These are phyloP conservation scores for Globisporangium barbulae DNA, from an alignment of 352 stramenopile genomes.

Conservation along the genomic window DNA sequence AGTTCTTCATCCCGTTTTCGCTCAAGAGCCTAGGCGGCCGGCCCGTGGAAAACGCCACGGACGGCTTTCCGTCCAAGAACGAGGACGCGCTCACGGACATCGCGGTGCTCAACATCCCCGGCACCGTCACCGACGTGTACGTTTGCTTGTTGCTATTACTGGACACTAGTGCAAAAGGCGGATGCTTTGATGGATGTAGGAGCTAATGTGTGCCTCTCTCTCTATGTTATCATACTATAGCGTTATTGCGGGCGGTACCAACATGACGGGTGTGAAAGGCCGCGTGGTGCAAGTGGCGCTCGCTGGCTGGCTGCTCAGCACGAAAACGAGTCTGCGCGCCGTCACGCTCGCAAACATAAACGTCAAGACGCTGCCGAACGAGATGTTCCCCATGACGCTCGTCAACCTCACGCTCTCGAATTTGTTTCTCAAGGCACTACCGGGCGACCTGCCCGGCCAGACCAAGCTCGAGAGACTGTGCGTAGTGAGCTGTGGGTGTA, in stretches of 20 bases:
- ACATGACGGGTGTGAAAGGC: conserved; percentile 12
- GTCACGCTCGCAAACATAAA: conserved; percentile 20
- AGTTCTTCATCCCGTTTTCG: conserved; percentile 19
- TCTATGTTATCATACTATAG: neutral
- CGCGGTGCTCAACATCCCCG: conserved; percentile 9
- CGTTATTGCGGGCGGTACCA: conserved; percentile 12
- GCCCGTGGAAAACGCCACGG: conserved; percentile 10
- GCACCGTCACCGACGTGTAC: conserved; percentile 7
- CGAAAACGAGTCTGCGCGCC: conserved; percentile 9
- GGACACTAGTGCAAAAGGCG: neutral
- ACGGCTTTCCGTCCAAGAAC: conserved; percentile 14
- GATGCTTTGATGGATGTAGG: neutral
- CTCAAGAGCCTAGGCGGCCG: conserved; percentile 3
- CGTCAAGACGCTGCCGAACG: conserved; percentile 6
- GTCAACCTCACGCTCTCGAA: conserved; percentile 14
- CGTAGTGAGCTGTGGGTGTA: neutral
- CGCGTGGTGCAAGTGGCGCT: conserved; percentile 6
- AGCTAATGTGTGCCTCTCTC: neutral
- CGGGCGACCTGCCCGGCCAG: conserved; percentile 7
- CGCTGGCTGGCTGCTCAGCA: conserved; percentile 13
- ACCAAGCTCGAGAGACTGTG: conserved; percentile 12
- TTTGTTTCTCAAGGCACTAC: conserved; percentile 7
- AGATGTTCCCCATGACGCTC: conserved; percentile 17
- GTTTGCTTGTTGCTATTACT: neutral
- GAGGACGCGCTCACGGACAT: conserved; percentile 15